phyloP scores from a whole-genome alignment of 2,329 filamentous ascomycete genomes.

The Aspergillus brunneoviolaceus region DNA sequence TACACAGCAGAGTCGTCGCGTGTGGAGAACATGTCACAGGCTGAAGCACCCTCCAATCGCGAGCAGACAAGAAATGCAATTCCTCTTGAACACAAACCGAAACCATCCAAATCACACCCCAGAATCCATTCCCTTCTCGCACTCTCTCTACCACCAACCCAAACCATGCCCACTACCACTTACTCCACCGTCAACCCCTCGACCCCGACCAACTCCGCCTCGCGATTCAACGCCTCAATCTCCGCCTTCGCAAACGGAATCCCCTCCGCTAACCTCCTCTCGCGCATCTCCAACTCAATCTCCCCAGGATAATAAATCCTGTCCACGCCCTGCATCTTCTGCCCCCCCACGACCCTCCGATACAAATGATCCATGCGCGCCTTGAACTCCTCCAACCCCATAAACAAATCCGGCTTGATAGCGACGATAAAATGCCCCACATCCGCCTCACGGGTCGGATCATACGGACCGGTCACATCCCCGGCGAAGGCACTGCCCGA shows the following conservation, averaged over 20 bases:
- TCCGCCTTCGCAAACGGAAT: constrained; percentile 53
- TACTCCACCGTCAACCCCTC: constrained; percentile 8
- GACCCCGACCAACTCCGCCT: constrained; percentile 48
- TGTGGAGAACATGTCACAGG: no score
- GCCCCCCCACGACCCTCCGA: constrained; percentile 51
- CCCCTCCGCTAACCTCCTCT: constrained; percentile 41
- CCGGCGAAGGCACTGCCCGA: constrained; percentile 78
- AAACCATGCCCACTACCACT: no score
- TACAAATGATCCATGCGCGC: constrained; percentile 59
- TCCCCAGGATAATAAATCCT: constrained; percentile 60
- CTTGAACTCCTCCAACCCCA: constrained; percentile 68
- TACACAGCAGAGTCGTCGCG: no score
- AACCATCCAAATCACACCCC: no score
- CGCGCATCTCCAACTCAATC: constrained; percentile 52
- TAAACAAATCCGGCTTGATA: constrained; percentile 72
- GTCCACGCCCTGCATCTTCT: constrained; percentile 55
- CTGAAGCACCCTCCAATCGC: no score
- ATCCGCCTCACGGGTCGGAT: constrained; percentile 65
- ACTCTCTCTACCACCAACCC: no score
- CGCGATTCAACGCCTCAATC: constrained; percentile 50
- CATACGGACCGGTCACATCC: constrained; percentile 73
- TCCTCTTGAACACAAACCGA: no score
- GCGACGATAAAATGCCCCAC: constrained; percentile 73
- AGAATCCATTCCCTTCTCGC: no score
- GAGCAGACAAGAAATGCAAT: no score